Evolutionary conservation across 2,329 filamentous ascomycete species (phyloP), one percentile per base, ranked within the genome.

Genomic region (Apiospora aurea): DNA sequence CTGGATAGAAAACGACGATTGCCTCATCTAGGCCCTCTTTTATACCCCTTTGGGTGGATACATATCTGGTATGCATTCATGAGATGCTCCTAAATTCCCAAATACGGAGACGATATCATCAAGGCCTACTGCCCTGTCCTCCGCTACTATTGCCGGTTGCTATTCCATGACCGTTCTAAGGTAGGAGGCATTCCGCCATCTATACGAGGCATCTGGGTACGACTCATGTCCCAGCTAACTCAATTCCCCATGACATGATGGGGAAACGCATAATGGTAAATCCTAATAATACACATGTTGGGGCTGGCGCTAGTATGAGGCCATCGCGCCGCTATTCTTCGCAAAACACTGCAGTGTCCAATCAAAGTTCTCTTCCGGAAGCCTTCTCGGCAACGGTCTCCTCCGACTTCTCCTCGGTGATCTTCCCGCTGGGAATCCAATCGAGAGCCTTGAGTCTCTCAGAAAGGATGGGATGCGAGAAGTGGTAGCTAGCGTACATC

Each of bases 401-500:
- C 66, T 83, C 83, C 72, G 83, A 78, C 21, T 83, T 84, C 68
- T 71, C 90, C 77, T 84, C 83, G 46, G 84, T 79, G 26, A 86
- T 82, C 79, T 88, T 89, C 76, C 86, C 85, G 73, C 88, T 86
- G 73, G 94, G 91, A 79, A 92, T 91, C 95, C 96, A 99, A 75
- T 94, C 92, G 73, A 99, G 88, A 1, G 96, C 96, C 82, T 93
- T 94, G 78, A 99, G 87, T 78, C 96, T 91, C 88, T 99, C 97
- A 1, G 95, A 93, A 76, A 99, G 87, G 76, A 98, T 98, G 0
- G 96, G 96, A 84, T 99, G 96, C 34, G 96, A 98, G 88, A 97
- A 98, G 85, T 99, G 95, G 87, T 98, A 99, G 84, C 93, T 97
- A 70, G 96, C 96, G 83, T 97, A 99, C 89, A 98, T 91, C 93